Percentiles rank a stretch among this genome's conserved stretches.
Conservation (phyloP, 768 basidiomycete species). For the Megacollybia marginata region DNA sequence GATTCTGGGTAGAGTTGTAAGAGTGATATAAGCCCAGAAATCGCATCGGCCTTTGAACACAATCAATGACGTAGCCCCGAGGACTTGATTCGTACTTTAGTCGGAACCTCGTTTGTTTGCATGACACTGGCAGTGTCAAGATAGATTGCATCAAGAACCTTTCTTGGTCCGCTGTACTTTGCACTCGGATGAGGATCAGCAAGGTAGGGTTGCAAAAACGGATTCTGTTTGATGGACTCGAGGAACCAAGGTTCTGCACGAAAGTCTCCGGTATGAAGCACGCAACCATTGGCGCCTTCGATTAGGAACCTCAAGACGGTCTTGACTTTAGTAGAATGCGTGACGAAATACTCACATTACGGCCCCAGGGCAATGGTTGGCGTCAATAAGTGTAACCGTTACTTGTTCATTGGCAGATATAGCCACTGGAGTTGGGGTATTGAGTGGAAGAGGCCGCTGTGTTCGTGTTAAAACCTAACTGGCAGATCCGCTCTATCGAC, state of each 20-base stretch:
- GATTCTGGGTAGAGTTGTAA: slow-evolving; percentile 59
- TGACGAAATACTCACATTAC: slow-evolving; percentile 56
- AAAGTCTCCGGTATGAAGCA: slow-evolving; percentile 92
- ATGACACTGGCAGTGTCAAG: slow-evolving; percentile 75
- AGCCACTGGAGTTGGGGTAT: slow-evolving; percentile 57
- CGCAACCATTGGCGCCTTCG: slow-evolving; percentile 56
- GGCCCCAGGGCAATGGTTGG: slow-evolving; percentile 93
- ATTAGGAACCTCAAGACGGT: slow-evolving; percentile 64
- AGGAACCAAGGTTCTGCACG: slow-evolving; percentile 83
- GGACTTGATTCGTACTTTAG: slow-evolving; percentile 38
- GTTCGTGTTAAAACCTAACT: background rate
- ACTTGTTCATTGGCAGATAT: slow-evolving; percentile 52
- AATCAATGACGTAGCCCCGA: too few relatives aligned
- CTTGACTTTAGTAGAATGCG: background rate
- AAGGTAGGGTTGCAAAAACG: slow-evolving; percentile 67
- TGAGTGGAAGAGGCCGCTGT: slow-evolving; percentile 52
- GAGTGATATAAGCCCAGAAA: slow-evolving; percentile 57
- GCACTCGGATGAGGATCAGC: slow-evolving; percentile 14
- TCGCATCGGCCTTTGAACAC: slow-evolving; percentile 49
- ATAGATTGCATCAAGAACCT: slow-evolving; percentile 68
- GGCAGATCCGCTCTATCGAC: too few relatives aligned
- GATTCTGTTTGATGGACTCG: slow-evolving; percentile 58
- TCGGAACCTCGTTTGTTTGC: slow-evolving; percentile 40
- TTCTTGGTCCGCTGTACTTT: slow-evolving; percentile 15
- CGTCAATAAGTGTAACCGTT: slow-evolving; percentile 75